These are phyloP conservation scores for Fallopia convolvulus DNA, from an alignment of 148 eudicot genomes.

Conservation along the genomic window DNA sequence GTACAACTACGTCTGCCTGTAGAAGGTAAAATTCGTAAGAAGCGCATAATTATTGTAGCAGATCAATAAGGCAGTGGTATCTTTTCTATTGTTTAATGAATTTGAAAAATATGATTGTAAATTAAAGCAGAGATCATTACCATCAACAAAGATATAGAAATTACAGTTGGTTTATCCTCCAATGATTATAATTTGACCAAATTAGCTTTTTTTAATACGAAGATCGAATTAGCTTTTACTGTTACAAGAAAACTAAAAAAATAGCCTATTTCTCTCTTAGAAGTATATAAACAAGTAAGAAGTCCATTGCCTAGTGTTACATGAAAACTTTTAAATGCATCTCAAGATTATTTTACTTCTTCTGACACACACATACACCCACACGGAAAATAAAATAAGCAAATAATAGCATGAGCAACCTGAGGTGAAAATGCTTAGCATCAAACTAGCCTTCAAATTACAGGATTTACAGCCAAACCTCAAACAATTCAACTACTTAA, in stretches of 20 bases:
- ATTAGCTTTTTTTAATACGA: background rate
- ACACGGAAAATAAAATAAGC: background rate
- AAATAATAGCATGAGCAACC: too few species aligned
- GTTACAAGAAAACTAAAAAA: background rate
- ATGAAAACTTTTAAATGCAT: background rate
- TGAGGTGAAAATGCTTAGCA: background rate
- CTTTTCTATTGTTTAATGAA: background rate
- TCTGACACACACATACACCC: background rate
- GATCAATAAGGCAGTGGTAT: background rate
- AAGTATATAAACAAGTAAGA: background rate
- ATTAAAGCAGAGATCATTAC: slow-evolving; percentile 7
- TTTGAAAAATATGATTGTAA: background rate
- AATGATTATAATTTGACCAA: background rate
- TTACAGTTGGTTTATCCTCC: background rate
- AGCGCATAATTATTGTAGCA: background rate
- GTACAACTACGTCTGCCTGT: slow-evolving; percentile 76
- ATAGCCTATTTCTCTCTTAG: background rate
- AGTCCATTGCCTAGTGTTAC: too few species aligned
- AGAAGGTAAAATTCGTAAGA: slow-evolving; percentile 2
- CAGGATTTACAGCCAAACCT: background rate
- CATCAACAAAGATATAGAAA: background rate
- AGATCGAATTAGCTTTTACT: too few species aligned
- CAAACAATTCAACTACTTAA: background rate
- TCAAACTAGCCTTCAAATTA: background rate
- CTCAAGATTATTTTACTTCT: background rate